Percentiles rank a stretch among this genome's conserved stretches.
Conservation (phyloP, 2,329 filamentous ascomycete species). For the Pseudogymnoascus sp. region DNA sequence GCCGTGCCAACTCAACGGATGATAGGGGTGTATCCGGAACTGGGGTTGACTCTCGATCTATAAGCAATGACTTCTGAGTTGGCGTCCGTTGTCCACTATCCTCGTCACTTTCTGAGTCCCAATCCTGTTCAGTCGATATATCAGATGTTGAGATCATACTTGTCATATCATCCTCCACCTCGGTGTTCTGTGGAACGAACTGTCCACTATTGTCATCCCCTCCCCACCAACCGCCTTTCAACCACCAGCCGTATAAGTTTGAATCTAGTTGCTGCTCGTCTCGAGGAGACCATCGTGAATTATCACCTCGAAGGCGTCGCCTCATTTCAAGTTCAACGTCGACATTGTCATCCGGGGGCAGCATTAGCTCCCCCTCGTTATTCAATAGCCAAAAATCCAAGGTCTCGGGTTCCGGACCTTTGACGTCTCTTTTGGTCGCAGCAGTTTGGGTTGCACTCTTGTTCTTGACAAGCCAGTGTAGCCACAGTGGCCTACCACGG, state of each 20-base stretch:
- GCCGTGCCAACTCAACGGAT: conserved; percentile 61
- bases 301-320: conserved; percentile 43
- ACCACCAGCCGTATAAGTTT: conserved; percentile 78
- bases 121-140: conserved; percentile 24
- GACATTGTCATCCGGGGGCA: conserved; percentile 55
- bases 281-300: conserved; percentile 33
- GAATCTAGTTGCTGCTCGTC: conserved; percentile 63
- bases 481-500: conserved; percentile 54
- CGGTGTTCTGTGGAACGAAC: conserved; percentile 50
- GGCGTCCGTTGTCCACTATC: conserved; percentile 58
- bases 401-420: conserved; percentile 26
- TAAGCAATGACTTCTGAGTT: conserved; percentile 55
- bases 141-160: conserved; percentile 61
- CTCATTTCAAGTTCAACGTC: conserved; percentile 79
- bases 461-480: conserved; percentile 34
- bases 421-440: conserved; percentile 13
- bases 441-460: conserved; percentile 13
- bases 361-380: conserved; percentile 43
- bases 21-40: conserved; percentile 55
- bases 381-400: conserved; percentile 47
- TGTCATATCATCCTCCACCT: conserved; percentile 63
- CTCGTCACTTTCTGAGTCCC: conserved; percentile 40
- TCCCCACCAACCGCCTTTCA: conserved; percentile 76
- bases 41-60: conserved; percentile 48
- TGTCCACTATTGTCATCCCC: conserved; percentile 72